These are phyloP conservation scores for Cylindrodendrum hubeiense DNA, from an alignment of 2,329 filamentous ascomycete species.

Conservation along the genomic window DNA sequence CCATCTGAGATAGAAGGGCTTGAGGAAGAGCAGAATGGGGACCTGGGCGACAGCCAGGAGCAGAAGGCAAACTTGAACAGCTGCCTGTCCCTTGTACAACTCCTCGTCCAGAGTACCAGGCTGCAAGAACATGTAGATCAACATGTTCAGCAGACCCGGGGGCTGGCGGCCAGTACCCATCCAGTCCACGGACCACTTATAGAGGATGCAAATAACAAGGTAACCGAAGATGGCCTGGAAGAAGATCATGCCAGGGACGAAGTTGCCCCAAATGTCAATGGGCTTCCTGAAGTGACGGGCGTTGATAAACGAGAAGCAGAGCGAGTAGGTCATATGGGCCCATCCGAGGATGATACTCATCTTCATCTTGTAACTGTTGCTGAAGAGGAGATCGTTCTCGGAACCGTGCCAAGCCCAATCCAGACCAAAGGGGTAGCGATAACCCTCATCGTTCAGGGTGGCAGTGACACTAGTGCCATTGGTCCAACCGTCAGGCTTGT, in stretches of 20 bases:
- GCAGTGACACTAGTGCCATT: constrained; percentile 74
- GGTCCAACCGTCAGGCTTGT: constrained; percentile 74
- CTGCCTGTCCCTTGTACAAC: constrained; percentile 82
- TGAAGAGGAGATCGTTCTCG: constrained; percentile 95
- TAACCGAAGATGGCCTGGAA: constrained; percentile 99
- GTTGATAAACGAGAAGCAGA: constrained; percentile 93
- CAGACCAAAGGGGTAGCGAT: constrained; percentile 95
- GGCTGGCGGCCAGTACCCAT: constrained; percentile 70
- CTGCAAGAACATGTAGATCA: constrained; percentile 99
- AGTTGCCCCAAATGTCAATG: constrained; percentile 98
- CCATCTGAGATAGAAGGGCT: constrained; percentile 94
- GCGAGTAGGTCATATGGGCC: constrained; percentile 98
- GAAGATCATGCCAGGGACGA: constrained; percentile 98
- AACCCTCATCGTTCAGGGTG: constrained; percentile 73
- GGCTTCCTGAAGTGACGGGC: constrained; percentile 94
- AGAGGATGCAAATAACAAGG: constrained; percentile 91
- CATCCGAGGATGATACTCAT: constrained; percentile 97
- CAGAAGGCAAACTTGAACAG: constrained; percentile 82
- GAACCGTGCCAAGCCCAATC: constrained; percentile 98
- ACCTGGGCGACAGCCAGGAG: constrained; percentile 89
- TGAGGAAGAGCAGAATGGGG: constrained; percentile 90
- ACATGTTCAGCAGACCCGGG: constrained; percentile 95
- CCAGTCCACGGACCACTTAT: constrained; percentile 98
- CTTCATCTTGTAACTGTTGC: constrained; percentile 99
- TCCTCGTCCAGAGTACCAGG: constrained; percentile 80